A percentile compares a stretch with the other conserved stretches of the same genome.
Conservation (phyloP, 768 basidiomycete genomes). For the Obba rivulosa region DNA sequence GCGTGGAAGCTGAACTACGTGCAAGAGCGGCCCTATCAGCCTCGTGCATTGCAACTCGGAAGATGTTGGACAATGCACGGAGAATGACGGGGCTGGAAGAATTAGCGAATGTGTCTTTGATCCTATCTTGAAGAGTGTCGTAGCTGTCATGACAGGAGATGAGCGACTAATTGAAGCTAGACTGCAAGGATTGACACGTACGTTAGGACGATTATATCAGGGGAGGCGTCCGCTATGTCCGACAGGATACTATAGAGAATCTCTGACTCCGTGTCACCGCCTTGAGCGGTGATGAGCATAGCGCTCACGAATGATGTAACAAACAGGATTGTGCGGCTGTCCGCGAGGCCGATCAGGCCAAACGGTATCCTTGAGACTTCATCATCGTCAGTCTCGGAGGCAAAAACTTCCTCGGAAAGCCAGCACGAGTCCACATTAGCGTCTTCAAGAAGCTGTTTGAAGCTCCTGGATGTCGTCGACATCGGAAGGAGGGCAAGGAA, state of each 20-base stretch:
- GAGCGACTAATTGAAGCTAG: slow-evolving; percentile 8
- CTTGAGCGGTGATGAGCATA: slow-evolving; percentile 69
- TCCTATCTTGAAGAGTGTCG: slow-evolving; percentile 68
- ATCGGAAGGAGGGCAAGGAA: slow-evolving; percentile 74
- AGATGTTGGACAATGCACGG: slow-evolving; percentile 67
- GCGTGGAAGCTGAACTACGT: slow-evolving; percentile 57
- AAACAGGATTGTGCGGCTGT: slow-evolving; percentile 63
- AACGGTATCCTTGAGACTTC: slow-evolving; percentile 49
- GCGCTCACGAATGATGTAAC: slow-evolving; percentile 70
- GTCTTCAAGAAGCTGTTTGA: slow-evolving; percentile 58
- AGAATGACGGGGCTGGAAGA: slow-evolving; percentile 70
- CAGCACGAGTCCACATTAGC: slow-evolving; percentile 49
- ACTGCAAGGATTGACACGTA: slow-evolving; percentile 35
- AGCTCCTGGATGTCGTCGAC: slow-evolving; percentile 51
- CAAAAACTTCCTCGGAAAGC: slow-evolving; percentile 40
- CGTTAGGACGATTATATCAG: slow-evolving; percentile 70
- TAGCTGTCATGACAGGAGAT: slow-evolving; percentile 40
- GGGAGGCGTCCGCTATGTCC: slow-evolving; percentile 60
- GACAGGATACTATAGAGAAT: slow-evolving; percentile 74
- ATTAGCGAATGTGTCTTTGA: slow-evolving; percentile 66
- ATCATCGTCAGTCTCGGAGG: slow-evolving; percentile 29
- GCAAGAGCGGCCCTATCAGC: slow-evolving; percentile 33
- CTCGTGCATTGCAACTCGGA: slow-evolving; percentile 63
- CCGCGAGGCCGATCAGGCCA: slow-evolving; percentile 54
- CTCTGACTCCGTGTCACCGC: slow-evolving; percentile 77